Conservation (phyloP, 83 land plant species). For the Picea mariana region DNA sequence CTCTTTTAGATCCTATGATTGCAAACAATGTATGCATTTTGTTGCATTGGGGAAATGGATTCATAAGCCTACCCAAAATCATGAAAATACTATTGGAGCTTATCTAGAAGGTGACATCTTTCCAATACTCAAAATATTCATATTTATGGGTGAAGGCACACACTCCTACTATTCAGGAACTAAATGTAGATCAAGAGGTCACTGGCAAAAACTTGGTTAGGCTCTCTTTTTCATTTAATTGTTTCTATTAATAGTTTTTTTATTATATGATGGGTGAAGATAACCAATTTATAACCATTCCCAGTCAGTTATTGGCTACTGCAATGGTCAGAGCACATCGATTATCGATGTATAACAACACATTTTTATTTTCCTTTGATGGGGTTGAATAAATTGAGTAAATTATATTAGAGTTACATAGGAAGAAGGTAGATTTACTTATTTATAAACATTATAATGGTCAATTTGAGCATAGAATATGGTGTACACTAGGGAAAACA, state of each 20-base stretch:
- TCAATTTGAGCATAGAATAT: conserved; percentile 64
- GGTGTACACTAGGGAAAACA: conserved; percentile 49
- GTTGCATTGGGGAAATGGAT: conserved; percentile 75
- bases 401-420: conserved; percentile 36
- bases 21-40: conserved; percentile 50
- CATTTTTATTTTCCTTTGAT: conserved; percentile 23
- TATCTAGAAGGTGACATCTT: conserved; percentile 45
- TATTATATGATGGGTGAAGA: no score
- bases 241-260: no score
- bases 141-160: conserved; percentile 56
- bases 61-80: conserved; percentile 67
- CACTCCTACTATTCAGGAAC: conserved; percentile 44
- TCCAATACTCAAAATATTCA: neutral
- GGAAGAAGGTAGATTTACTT: conserved; percentile 27
- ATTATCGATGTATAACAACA: no score
- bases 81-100: conserved; percentile 37
- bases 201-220: no score
- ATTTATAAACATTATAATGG: conserved; percentile 37
- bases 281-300: no score
- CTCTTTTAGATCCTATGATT: conserved; percentile 39
- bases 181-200: conserved; percentile 4
- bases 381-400: conserved; percentile 54
- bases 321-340: no score
- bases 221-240: no score
- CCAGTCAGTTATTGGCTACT: no score